phyloP scores from a whole-genome alignment of 805 yeast species.

The Cyberlindnera japonica region DNA sequence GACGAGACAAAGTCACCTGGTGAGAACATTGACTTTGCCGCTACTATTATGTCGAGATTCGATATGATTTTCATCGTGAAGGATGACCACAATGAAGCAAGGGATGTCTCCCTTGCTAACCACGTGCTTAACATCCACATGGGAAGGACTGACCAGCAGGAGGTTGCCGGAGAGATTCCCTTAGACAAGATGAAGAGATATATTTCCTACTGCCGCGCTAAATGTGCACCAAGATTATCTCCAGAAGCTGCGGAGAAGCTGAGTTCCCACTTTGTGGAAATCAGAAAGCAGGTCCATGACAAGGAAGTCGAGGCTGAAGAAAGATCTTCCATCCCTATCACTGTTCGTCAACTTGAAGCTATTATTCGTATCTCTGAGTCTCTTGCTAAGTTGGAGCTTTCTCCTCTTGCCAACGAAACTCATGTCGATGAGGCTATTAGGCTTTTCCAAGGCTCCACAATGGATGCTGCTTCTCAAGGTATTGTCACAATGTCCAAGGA shows the following conservation, averaged over 20 bases:
- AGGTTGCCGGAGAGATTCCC: constrained; percentile 73
- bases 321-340: constrained; percentile 93
- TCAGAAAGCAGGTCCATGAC: constrained; percentile 76
- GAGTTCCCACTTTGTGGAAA: constrained; percentile 88
- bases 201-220: constrained; percentile 82
- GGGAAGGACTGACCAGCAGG: constrained; percentile 59
- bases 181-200: constrained; percentile 88
- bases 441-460: constrained; percentile 92
- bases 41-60: constrained; percentile 93
- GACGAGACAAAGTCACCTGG: constrained; percentile 97
- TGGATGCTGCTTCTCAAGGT: constrained; percentile 77
- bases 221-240: constrained; percentile 90
- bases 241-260: constrained; percentile 87
- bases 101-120: constrained; percentile 87
- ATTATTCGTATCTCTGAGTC: constrained; percentile 94
- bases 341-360: constrained; percentile 96
- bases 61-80: constrained; percentile 98
- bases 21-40: constrained; percentile 96
- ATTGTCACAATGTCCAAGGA: constrained; percentile 51
- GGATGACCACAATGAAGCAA: constrained; percentile 83
- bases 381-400: constrained; percentile 78
- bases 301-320: constrained; percentile 80
- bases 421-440: constrained; percentile 97
- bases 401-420: constrained; percentile 78
- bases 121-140: constrained; percentile 96